Evolutionary conservation across 179 eudicot genomes (phyloP), one percentile per base, ranked within the genome.

Genomic region (Spergularia azorica): DNA sequence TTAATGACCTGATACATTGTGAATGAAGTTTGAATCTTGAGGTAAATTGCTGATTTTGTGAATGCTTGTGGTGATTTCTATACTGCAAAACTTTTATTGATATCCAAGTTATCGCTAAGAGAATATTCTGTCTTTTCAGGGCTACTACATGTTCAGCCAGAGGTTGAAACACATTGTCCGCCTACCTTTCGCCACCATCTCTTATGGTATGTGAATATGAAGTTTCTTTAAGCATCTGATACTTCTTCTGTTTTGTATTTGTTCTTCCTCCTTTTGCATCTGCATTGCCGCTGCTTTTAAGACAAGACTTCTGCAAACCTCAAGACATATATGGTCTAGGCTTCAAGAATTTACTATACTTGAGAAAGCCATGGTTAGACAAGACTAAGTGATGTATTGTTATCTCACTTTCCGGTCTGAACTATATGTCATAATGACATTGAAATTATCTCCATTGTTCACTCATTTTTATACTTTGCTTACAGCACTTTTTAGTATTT

Each of bases 101-200:
- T 41, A 46, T 72, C 60, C 41, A 43, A 46, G 13, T 63, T 56
- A 63, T 61, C 36, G 52, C 48, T 71, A 46, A 46, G 20, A 51
- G 41, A 10, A 62, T 16, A 36, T 73, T 74, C 15, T 46, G 63
- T 39, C 17, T 80, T 79, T 86, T 76, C 77, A 95, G 98, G 97
- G 98, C 67, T 95, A 95, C 82, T 95, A 93, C 83, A 87, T 84
- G 77, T 94, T 90, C 86, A 95, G 99, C 85, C 97, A 95, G 87
- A 93, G 89, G 89, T 78, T 95, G 87, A 95, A 95, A 89, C 99
- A 89, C 79, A 82, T 95, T 80, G 85, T 93, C 77, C 97, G 97
- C 79, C 87, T 95, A 17, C 99, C 99, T 8, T 95, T 91, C 61
- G 89, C 97, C 64, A 82, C 93, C 57, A 85, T 85, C 70, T 88